Base-by-base conservation (phyloP, 2,329 filamentous ascomycete genomes). In the Penicillium freii region DNA sequence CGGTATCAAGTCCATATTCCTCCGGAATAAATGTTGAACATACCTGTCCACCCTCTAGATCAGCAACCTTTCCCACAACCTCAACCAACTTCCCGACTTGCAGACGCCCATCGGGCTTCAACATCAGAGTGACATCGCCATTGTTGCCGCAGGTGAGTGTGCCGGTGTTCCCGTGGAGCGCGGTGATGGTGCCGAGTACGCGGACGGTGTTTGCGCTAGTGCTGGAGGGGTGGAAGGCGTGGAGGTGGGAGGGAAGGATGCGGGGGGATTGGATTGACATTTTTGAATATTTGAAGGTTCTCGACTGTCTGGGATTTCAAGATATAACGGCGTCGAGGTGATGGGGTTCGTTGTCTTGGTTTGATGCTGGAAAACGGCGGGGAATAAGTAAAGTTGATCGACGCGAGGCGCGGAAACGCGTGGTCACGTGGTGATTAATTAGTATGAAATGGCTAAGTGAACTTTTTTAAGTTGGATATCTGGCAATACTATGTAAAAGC, bases 251-350 rank as follows among this genome's bases (percentile, higher is more conserved):
- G 52, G 89, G 89, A 47, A 90, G 91, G 73, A 97, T 86, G 74
- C 94, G 92, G 31, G 94, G 93, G 48, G 91, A 87, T 67, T 87
- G 79, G 70, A 92, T 82, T 44, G 81, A 82, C 89, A 93, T 93
- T 62, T 57, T 78, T 36, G n/a, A 9, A 23, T 19, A 23, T 27
- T 54, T 15, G n/a, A 4, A 42, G 19, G 44, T 25, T 19, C 36
- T 11, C 2, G 19, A 25, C 8, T 34, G 21, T 3, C 27, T 36
- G 21, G 5, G 21, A n/a, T 11, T 19, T 34, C 40, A 1, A 10
- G 10, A 27, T 43, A 27, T 31, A 5, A 19, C 17, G 1, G 5
- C 25, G 25, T 51, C 11, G 21, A 23, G 8, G 29, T 42, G 27
- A 11, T 43, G 23, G 17, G 17, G 0, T 51, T 45, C 6, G 39